Conservation (phyloP, 306 rosid genomes). For the barrel medic (Medicago truncatula) region DNA sequence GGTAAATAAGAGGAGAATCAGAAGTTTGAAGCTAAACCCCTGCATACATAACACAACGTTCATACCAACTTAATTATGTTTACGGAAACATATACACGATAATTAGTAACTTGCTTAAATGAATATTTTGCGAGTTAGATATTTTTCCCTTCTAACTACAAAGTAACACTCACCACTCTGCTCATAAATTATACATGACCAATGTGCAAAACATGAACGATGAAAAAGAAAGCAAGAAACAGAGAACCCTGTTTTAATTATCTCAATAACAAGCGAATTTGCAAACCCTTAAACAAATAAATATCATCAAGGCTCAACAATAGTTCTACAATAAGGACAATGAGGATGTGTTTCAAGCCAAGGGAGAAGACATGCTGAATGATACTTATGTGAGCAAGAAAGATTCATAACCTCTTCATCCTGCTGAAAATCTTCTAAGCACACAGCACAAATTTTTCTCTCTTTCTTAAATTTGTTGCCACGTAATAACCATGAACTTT, state of each 20-base stretch:
- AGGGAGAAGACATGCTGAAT: constrained; percentile 50
- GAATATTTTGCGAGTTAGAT: too few relatives aligned
- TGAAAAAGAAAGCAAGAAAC: neutral
- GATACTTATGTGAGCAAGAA: constrained; percentile 52
- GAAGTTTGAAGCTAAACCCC: too few relatives aligned
- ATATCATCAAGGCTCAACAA: neutral
- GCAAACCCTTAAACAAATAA: neutral
- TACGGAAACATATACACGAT: too few relatives aligned
- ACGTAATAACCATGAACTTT: constrained; percentile 42
- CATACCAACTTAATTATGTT: too few relatives aligned
- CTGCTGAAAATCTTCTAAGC: constrained; percentile 41
- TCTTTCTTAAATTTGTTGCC: constrained; percentile 38
- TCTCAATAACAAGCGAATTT: constrained; percentile 9
- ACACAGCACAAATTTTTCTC: constrained; percentile 46
- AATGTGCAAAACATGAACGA: neutral
- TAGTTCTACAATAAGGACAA: constrained; percentile 51
- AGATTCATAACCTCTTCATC: constrained; percentile 47
- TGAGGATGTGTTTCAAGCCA: constrained; percentile 53
- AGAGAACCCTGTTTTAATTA: neutral
- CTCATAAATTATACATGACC: too few relatives aligned
- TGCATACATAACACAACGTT: too few relatives aligned
- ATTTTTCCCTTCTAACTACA: too few relatives aligned
- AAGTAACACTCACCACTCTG: too few relatives aligned
- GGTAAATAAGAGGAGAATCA: too few relatives aligned
- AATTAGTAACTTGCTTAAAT: too few relatives aligned